Evolutionary conservation across 2,329 filamentous ascomycete species (phyloP).

Genomic region (Ophiocordyceps camponoti-floridani): DNA sequence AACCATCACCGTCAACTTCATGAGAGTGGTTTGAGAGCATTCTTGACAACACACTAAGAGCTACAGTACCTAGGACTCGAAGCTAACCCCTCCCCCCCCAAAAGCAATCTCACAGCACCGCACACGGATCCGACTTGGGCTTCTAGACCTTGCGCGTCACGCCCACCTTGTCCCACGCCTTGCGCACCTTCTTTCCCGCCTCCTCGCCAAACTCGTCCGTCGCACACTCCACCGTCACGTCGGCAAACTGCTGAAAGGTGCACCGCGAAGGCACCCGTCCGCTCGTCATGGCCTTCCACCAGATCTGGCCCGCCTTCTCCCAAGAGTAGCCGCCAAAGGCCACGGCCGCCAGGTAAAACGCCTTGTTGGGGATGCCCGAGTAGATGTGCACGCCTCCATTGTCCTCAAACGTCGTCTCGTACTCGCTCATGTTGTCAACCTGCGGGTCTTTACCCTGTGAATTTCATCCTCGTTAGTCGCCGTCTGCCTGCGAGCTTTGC

Average conservation of each 20-base stretch:
- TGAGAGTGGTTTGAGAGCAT: too few species aligned
- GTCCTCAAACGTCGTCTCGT: conserved; percentile 21
- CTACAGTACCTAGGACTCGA: neutral
- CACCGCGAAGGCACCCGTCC: conserved; percentile 20
- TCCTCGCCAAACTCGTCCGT: conserved; percentile 22
- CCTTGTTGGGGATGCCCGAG: conserved; percentile 39
- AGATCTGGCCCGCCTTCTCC: conserved; percentile 34
- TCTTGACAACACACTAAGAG: too few species aligned
- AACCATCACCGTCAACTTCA: too few species aligned
- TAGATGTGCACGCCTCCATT: conserved; percentile 36
- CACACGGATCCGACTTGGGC: conserved; percentile 1
- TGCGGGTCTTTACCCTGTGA: conserved; percentile 32
- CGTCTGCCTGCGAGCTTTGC: too few species aligned
- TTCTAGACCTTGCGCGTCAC: conserved; percentile 12
- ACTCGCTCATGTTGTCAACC: conserved; percentile 26
- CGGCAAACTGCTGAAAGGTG: conserved; percentile 29
- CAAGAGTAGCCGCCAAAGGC: conserved; percentile 33
- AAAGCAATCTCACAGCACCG: neutral
- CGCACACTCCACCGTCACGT: conserved; percentile 27
- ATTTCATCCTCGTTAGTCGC: too few species aligned
- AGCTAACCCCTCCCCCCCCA: too few species aligned
- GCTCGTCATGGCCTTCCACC: conserved; percentile 30
- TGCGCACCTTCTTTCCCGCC: conserved; percentile 22
- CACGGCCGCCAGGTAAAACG: conserved; percentile 30
- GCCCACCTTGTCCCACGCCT: conserved; percentile 30